Evolutionary conservation across 2,329 filamentous ascomycete genomes (phyloP).

Genomic region (Aspergillus aculeatus): DNA sequence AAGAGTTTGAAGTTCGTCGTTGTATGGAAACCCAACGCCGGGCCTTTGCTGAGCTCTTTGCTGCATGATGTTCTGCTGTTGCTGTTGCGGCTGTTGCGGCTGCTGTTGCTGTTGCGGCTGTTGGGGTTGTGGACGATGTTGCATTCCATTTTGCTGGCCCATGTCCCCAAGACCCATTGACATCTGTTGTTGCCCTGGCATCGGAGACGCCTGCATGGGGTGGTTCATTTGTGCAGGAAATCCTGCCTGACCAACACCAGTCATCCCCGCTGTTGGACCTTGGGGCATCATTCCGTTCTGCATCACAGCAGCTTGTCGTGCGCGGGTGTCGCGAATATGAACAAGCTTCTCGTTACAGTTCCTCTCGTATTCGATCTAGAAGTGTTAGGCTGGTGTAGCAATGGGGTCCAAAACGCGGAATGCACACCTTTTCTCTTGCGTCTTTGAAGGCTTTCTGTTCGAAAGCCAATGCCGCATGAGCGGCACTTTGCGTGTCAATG

Average conservation of each 20-base stretch:
- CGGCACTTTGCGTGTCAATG: conserved; percentile 37
- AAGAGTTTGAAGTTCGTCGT: conserved; percentile 38
- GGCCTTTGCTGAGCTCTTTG: conserved; percentile 35
- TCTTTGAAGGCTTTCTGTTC: conserved; percentile 47
- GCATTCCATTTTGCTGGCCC: conserved; percentile 33
- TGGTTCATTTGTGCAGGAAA: conserved; percentile 53
- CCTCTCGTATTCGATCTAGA: conserved; percentile 44
- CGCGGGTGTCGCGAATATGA: conserved; percentile 46
- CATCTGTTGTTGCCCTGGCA: conserved; percentile 42
- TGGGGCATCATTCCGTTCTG: conserved; percentile 43
- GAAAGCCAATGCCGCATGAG: conserved; percentile 44
- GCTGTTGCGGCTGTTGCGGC: conserved; percentile 23
- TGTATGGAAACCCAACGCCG: conserved; percentile 25
- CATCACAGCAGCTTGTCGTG: conserved; percentile 42
- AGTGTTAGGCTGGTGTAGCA: conserved; percentile 2
- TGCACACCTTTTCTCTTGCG: conserved; percentile 34
- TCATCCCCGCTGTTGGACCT: conserved; percentile 31
- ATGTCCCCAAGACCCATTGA: conserved; percentile 36
- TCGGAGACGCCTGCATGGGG: conserved; percentile 52
- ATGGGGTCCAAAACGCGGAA: neutral
- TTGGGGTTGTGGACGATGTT: conserved; percentile 36
- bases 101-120: conserved; percentile 29
- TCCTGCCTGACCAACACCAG: conserved; percentile 39
- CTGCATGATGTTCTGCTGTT: conserved; percentile 26
- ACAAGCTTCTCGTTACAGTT: conserved; percentile 46